A percentile compares a stretch with the other conserved stretches of the same genome.
These are phyloP conservation scores for Gossypium turneri DNA, from an alignment of 345 rosid species.

Conservation along the genomic window DNA sequence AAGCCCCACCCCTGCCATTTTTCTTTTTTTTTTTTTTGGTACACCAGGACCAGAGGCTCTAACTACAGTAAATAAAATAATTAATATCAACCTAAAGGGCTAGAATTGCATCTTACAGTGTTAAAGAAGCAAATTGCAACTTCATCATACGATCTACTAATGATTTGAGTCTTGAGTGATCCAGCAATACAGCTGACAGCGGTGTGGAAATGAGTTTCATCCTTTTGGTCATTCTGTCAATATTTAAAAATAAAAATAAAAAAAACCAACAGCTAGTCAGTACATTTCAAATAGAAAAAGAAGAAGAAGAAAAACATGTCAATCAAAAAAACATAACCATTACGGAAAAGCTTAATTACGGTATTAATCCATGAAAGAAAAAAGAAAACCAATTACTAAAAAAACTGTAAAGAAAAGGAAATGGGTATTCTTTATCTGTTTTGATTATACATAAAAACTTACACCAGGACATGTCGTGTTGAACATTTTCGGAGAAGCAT, in stretches of 20 bases:
- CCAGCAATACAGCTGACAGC: conserved; percentile 67
- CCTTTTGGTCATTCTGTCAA: conserved; percentile 55
- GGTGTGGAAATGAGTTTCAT: conserved; percentile 67
- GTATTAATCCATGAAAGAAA: background rate
- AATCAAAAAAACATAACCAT: background rate
- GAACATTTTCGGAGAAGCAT: conserved; percentile 92
- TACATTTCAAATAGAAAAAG: background rate
- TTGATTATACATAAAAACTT: conserved; percentile 18
- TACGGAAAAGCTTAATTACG: background rate
- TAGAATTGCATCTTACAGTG: conserved; percentile 50
- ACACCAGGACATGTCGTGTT: conserved; percentile 46
- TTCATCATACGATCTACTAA: conserved; percentile 75
- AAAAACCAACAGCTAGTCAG: conserved; percentile 10
- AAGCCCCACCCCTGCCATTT: background rate
- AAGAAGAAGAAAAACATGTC: conserved; percentile 8
- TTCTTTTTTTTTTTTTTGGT: background rate
- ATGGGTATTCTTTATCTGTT: background rate
- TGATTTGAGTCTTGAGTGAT: conserved; percentile 75
- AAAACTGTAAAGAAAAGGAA: background rate
- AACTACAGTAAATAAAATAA: background rate
- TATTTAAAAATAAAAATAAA: conserved; percentile 9
- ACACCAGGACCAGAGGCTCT: background rate
- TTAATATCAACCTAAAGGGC: background rate
- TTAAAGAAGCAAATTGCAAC: conserved; percentile 88
- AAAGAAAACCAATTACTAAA: background rate